Base-by-base conservation (phyloP, 2,329 filamentous ascomycete species). In the Coniochaeta pulveracea region DNA sequence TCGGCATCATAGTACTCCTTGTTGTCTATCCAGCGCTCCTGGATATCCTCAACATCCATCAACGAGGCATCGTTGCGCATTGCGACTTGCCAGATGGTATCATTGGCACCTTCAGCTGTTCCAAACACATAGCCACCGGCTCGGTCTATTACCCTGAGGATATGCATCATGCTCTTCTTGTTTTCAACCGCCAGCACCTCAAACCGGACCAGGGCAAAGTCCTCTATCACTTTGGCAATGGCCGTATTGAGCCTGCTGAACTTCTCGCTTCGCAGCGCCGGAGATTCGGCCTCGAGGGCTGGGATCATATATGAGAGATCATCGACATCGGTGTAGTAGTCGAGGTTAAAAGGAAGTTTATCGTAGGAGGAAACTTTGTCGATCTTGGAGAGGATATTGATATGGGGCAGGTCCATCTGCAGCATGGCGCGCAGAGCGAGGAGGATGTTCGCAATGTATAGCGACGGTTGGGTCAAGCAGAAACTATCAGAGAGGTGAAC, bases 361-460 rank as follows among this genome's bases (percentile, higher is more conserved):
- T 85, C 80, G 50, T 94, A 95, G 34, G 80, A 76, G 22, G 78
- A 66, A 34, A 98, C 68, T 51, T 95, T 95, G 59, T 98, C 91
- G 59, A 98, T 93, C 61, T 98, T 98, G 37, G 88, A 95, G 17
- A 98, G 72, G 40, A 98, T 84, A 50, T 98, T 98, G 44, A 98
- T 68, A 51, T 95, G 85, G 1, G 91, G 86, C 40, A 96, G 81
- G 51, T 96, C 91, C 72, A 98, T 89, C 60, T 96, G 91, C 34
- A 98, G 76, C 89, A 98, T 98, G 47, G 85, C 88, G 43, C 91
- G 81, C 42, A 98, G 75, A 35, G 86, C 89, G 16, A 98, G 77
- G 36, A 98, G 78, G 37, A 98, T 70, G 47, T 93, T 91, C 44
- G 89, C 93, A 38, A 98, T 81, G 58, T 95, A 98, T 39, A 96